These are phyloP conservation scores for Tylopilus vinaceipallidus DNA, from an alignment of 768 basidiomycete genomes.

Conservation along the genomic window DNA sequence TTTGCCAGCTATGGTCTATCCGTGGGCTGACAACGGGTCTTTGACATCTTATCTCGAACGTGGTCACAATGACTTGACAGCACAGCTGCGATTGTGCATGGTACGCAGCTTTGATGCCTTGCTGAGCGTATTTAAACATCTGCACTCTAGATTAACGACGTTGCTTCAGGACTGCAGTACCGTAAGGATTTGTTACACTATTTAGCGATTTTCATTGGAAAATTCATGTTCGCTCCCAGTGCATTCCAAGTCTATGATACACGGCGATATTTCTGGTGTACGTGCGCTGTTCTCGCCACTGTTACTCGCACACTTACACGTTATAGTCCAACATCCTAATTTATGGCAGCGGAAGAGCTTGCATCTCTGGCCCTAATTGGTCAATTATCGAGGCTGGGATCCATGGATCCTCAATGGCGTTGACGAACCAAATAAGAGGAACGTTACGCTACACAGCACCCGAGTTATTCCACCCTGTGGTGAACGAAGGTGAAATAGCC, in stretches of 20 bases:
- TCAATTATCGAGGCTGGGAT: slow-evolving; percentile 39
- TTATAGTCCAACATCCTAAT: slow-evolving; percentile 46
- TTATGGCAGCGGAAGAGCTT: slow-evolving; percentile 39
- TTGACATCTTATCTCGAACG: slow-evolving; percentile 24
- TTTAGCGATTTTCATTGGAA: not conserved
- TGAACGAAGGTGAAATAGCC: not conserved
- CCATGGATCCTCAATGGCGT: slow-evolving; percentile 32
- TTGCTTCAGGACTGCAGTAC: slow-evolving; percentile 30
- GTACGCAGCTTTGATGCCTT: slow-evolving; percentile 4
- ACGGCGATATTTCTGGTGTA: slow-evolving; percentile 32
- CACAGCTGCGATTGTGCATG: slow-evolving; percentile 10
- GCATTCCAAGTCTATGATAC: slow-evolving; percentile 20
- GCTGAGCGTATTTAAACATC: not conserved
- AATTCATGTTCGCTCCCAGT: slow-evolving; percentile 4
- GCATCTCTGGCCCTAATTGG: slow-evolving; percentile 46
- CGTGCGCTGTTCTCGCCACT: not conserved
- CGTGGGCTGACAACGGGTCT: slow-evolving; percentile 32
- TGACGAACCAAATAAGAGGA: slow-evolving; percentile 31
- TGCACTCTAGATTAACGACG: slow-evolving; percentile 20
- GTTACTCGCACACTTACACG: not conserved
- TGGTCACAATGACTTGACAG: slow-evolving; percentile 9
- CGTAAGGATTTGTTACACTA: slow-evolving; percentile 4
- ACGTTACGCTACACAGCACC: slow-evolving; percentile 52
- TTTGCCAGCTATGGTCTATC: slow-evolving; percentile 34
- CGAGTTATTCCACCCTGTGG: slow-evolving; percentile 29